phyloP scores from a whole-genome alignment of 805 yeast species.

The Barnettozyma salicaria region DNA sequence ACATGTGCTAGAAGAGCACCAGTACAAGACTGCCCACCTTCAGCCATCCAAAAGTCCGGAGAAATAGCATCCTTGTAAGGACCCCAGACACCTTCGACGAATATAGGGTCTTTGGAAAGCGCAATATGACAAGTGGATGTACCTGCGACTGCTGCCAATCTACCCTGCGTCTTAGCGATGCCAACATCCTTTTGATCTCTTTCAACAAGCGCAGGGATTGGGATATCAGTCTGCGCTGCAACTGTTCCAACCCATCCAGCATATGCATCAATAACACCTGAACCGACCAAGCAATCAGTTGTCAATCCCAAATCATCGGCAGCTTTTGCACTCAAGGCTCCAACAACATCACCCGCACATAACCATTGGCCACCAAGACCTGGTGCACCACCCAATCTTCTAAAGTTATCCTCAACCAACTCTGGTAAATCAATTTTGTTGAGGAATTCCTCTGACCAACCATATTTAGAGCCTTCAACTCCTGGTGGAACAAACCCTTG shows the following conservation, averaged over 20 bases:
- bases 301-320: slow-evolving; percentile 84
- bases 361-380: slow-evolving; percentile 65
- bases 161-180: slow-evolving; percentile 62
- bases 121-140: slow-evolving; percentile 96
- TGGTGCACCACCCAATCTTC: slow-evolving; percentile 78
- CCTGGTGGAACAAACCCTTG: slow-evolving; percentile 94
- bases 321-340: slow-evolving; percentile 55
- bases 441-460: slow-evolving; percentile 86
- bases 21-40: slow-evolving; percentile 98
- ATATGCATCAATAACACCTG: slow-evolving; percentile 96
- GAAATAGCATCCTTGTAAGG: slow-evolving; percentile 93
- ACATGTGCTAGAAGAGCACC: slow-evolving; percentile 92
- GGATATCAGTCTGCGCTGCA: slow-evolving; percentile 73
- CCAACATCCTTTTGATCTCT: slow-evolving; percentile 41
- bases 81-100: slow-evolving; percentile 98
- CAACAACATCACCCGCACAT: slow-evolving; percentile 88
- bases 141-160: slow-evolving; percentile 97
- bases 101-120: slow-evolving; percentile 74
- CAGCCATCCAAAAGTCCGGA: slow-evolving; percentile 91
- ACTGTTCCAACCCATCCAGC: slow-evolving; percentile 99
- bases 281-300: slow-evolving; percentile 75
- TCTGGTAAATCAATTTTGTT: slow-evolving; percentile 65
- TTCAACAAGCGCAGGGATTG: slow-evolving; percentile 43
- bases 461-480: slow-evolving; percentile 76
- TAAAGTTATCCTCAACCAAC: slow-evolving; percentile 68